These are phyloP conservation scores for Suhomyces pyralidae DNA, from an alignment of 805 yeast species.

Conservation along the genomic window DNA sequence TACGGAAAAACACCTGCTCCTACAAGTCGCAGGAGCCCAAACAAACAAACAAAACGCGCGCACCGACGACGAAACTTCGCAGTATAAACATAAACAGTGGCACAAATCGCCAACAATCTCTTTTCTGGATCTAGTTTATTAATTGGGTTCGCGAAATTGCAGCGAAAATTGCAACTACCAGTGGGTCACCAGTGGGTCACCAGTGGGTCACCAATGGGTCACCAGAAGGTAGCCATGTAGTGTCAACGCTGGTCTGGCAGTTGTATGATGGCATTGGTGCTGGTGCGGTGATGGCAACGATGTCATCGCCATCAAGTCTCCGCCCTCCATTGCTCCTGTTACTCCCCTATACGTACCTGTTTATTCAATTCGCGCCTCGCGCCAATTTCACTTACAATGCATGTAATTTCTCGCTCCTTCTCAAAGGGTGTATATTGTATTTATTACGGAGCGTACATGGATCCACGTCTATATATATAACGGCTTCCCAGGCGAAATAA, in stretches of 20 bases:
- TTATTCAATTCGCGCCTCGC: constrained; percentile 1
- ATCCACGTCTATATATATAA: background rate
- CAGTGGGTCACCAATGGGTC: too few relatives aligned
- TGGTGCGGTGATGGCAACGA: background rate
- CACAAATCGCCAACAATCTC: constrained; percentile 3
- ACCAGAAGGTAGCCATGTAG: too few relatives aligned
- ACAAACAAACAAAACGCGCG: constrained; percentile 2
- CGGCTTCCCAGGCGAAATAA: background rate
- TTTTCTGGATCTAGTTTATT: constrained; percentile 3
- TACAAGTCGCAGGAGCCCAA: constrained; percentile 1
- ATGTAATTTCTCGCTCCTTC: background rate
- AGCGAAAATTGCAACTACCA: background rate
- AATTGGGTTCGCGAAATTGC: background rate
- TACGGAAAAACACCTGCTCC: constrained; percentile 3
- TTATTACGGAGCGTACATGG: background rate
- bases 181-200: too few relatives aligned
- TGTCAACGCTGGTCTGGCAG: background rate
- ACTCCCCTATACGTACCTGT: background rate
- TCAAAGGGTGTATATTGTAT: background rate
- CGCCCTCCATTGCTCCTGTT: background rate
- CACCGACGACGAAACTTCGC: background rate
- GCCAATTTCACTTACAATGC: background rate
- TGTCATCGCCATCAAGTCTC: background rate
- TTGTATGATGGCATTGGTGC: background rate
- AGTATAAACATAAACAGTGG: constrained; percentile 4